Evolutionary conservation across 2,329 filamentous ascomycete species (phyloP).

Genomic region (Macrophomina phaseolina): DNA sequence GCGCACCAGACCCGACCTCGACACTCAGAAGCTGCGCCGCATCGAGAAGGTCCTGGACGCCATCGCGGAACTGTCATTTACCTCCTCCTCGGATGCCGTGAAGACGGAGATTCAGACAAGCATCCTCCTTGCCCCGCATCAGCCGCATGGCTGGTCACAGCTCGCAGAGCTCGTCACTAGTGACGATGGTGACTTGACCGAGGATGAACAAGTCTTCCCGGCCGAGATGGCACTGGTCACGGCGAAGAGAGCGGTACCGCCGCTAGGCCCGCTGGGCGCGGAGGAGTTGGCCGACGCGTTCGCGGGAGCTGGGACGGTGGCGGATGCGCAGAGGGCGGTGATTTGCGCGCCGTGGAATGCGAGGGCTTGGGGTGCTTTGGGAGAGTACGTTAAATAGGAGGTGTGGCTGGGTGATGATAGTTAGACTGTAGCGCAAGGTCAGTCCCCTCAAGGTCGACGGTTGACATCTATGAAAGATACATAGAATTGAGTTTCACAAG

Average conservation of each 20-base stretch:
- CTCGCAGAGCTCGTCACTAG: slow-evolving; percentile 59
- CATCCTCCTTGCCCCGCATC: slow-evolving; percentile 79
- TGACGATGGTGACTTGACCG: neutral
- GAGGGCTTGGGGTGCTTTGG: slow-evolving; percentile 68
- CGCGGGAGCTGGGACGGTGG: slow-evolving; percentile 71
- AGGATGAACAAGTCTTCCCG: slow-evolving; percentile 52
- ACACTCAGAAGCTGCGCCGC: slow-evolving; percentile 66
- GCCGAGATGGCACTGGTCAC: slow-evolving; percentile 83
- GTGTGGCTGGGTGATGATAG: neutral
- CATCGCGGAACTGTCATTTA: slow-evolving; percentile 64
- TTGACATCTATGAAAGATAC: too few relatives aligned
- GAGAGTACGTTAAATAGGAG: slow-evolving; percentile 27
- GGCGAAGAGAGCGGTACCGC: slow-evolving; percentile 76
- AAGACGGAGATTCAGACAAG: slow-evolving; percentile 73
- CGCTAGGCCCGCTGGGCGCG: slow-evolving; percentile 70
- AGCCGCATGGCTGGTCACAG: slow-evolving; percentile 81
- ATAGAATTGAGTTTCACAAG: too few relatives aligned
- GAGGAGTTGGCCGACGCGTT: slow-evolving; percentile 74
- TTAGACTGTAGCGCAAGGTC: too few relatives aligned
- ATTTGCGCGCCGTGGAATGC: slow-evolving; percentile 81
- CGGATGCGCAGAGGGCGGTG: slow-evolving; percentile 77
- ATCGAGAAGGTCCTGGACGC: slow-evolving; percentile 78
- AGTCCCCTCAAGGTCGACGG: too few relatives aligned
- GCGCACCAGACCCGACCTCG: slow-evolving; percentile 69
- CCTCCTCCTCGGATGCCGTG: slow-evolving; percentile 45